Evolutionary conservation across 169 alveolate genomes (phyloP).

Genomic region (Eimeria acervulina): DNA sequence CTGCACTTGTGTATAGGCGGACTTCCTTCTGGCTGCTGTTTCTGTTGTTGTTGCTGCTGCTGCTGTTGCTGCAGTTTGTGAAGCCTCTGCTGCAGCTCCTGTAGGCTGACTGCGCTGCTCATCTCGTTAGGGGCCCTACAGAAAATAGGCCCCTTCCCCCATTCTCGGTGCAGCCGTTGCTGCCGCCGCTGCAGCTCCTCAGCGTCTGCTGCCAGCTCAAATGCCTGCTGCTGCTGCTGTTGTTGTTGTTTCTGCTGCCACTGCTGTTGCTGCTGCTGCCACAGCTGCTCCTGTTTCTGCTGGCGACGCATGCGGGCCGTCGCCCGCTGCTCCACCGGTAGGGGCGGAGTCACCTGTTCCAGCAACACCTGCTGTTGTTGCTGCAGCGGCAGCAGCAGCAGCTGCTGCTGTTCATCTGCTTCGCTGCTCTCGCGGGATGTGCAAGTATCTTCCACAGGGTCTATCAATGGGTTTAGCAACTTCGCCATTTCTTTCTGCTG

Average conservation of each 20-base stretch:
- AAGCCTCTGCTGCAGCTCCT: conserved; percentile 14
- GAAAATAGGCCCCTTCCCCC: not conserved
- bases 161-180: conserved; percentile 35
- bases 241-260: not conserved
- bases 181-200: conserved; percentile 30
- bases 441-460: not conserved
- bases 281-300: not conserved
- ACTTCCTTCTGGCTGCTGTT: not conserved
- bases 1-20: too few species aligned
- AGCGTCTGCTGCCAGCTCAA: not conserved
- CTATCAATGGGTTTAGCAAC: not conserved
- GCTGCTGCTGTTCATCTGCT: not conserved
- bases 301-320: not conserved
- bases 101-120: not conserved
- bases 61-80: not conserved
- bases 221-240: conserved; percentile 4
- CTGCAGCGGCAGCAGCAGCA: not conserved
- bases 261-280: conserved; percentile 23
- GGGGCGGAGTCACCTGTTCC: too few species aligned
- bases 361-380: not conserved
- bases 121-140: not conserved
- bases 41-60: conserved; percentile 3
- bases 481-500: not conserved
- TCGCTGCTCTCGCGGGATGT: conserved; percentile 4
- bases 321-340: not conserved